phyloP scores from a whole-genome alignment of 345 rosid species.

The Brassica rapa region DNA sequence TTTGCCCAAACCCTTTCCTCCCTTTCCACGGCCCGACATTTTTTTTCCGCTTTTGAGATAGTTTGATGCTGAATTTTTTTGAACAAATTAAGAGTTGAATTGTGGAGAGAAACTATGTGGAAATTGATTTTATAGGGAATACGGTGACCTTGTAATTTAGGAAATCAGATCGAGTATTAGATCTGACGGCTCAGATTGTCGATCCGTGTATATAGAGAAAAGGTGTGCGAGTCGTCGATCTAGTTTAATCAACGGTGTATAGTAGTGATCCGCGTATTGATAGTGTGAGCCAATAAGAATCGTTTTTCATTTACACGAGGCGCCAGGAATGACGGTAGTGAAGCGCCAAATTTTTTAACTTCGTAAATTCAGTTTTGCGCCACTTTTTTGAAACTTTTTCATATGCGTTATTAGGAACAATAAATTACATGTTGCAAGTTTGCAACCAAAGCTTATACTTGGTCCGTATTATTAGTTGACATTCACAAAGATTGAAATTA shows the following conservation, averaged over 20 bases:
- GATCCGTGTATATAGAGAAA: conserved; percentile 8
- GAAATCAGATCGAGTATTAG: neutral
- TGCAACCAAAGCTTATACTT: neutral
- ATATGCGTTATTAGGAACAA: neutral
- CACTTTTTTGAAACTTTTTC: neutral
- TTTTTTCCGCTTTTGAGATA: neutral
- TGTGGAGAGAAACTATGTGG: neutral
- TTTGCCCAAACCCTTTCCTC: neutral
- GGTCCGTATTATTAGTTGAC: neutral
- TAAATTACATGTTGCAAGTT: neutral
- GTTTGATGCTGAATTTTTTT: neutral
- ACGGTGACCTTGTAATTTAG: neutral
- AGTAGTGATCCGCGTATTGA: neutral
- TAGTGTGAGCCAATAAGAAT: conserved; percentile 2
- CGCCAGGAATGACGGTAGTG: neutral
- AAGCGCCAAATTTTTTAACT: conserved; percentile 21
- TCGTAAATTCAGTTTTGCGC: neutral
- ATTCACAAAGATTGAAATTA: neutral
- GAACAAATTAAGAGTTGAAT: neutral
- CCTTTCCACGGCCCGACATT: neutral
- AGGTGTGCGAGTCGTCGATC: conserved; percentile 10
- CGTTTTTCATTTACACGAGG: neutral
- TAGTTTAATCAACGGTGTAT: conserved; percentile 9
- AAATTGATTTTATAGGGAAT: conserved; percentile 19
- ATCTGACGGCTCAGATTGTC: conserved; percentile 33